phyloP scores from a whole-genome alignment of 2,329 filamentous ascomycete species.

The Thermothelomyces thermophilus region DNA sequence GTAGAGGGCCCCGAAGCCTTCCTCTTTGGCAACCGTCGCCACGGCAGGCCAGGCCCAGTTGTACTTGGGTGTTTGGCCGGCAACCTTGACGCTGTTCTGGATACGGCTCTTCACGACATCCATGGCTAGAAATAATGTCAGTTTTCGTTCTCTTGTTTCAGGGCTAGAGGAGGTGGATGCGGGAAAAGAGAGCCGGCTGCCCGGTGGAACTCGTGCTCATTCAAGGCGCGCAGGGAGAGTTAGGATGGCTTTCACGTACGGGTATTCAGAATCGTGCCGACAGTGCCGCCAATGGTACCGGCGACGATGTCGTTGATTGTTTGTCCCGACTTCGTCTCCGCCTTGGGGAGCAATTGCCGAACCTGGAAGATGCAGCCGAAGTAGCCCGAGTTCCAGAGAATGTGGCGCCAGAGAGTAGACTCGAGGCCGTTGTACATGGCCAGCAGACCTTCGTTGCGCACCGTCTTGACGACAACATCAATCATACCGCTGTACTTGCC shows the following conservation, averaged over 20 bases:
- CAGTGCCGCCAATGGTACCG: slow-evolving; percentile 78
- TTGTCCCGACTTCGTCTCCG: slow-evolving; percentile 72
- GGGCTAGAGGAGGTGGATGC: neutral
- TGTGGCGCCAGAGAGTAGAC: slow-evolving; percentile 90
- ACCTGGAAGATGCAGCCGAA: slow-evolving; percentile 99
- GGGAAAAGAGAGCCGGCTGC: neutral
- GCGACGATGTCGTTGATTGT: slow-evolving; percentile 83
- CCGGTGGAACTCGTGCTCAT: no score
- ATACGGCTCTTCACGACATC: slow-evolving; percentile 98
- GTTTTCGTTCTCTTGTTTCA: neutral
- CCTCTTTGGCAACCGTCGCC: slow-evolving; percentile 81
- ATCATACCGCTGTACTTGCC: slow-evolving; percentile 79
- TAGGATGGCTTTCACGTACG: slow-evolving; percentile 31
- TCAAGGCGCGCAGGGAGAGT: no score
- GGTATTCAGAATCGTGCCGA: slow-evolving; percentile 91
- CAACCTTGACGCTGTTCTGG: slow-evolving; percentile 80
- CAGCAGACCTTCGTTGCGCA: slow-evolving; percentile 74
- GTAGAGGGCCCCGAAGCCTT: slow-evolving; percentile 87
- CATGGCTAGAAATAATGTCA: slow-evolving; percentile 39
- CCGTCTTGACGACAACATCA: slow-evolving; percentile 74
- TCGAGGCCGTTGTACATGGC: slow-evolving; percentile 96
- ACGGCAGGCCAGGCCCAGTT: slow-evolving; percentile 96
- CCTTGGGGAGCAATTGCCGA: slow-evolving; percentile 71
- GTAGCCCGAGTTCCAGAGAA: slow-evolving; percentile 85
- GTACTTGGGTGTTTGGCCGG: slow-evolving; percentile 85